These are phyloP conservation scores for Cordyceps farinosa DNA, from an alignment of 2,329 filamentous ascomycete genomes.

Conservation along the genomic window DNA sequence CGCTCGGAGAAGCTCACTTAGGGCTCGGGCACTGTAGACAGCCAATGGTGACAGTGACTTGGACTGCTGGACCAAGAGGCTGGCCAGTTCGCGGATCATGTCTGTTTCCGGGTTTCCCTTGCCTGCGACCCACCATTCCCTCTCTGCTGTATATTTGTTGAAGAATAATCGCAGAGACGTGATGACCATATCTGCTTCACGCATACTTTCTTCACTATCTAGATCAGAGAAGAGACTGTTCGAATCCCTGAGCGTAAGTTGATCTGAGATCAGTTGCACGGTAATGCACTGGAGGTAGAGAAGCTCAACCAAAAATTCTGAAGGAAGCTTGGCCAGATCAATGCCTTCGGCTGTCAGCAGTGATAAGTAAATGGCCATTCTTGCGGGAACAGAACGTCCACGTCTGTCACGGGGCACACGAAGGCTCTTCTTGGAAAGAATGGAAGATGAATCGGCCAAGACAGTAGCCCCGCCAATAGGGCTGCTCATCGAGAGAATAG, in stretches of 20 bases:
- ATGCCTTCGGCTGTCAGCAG: conserved; percentile 50
- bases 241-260: conserved; percentile 44
- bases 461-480: conserved; percentile 67
- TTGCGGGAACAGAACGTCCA: conserved; percentile 67
- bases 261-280: conserved; percentile 50
- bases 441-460: conserved; percentile 44
- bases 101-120: conserved; percentile 32
- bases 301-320: conserved; percentile 45
- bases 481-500: conserved; percentile 70
- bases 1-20: conserved; percentile 48
- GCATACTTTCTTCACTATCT: conserved; percentile 32
- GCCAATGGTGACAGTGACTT: conserved; percentile 40
- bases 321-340: conserved; percentile 37
- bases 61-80: conserved; percentile 43
- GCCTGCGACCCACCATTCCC: conserved; percentile 38
- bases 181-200: conserved; percentile 43
- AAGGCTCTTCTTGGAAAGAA: conserved; percentile 24
- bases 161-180: conserved; percentile 39
- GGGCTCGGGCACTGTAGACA: conserved; percentile 50
- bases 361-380: conserved; percentile 69
- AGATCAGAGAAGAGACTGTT: conserved; percentile 47
- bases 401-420: conserved; percentile 57
- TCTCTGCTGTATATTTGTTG: conserved; percentile 30
- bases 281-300: conserved; percentile 51
- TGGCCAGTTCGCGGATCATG: conserved; percentile 41